Evolutionary conservation across 345 rosid genomes (phyloP).

Genomic region (Crucihimalaya himalaica): DNA sequence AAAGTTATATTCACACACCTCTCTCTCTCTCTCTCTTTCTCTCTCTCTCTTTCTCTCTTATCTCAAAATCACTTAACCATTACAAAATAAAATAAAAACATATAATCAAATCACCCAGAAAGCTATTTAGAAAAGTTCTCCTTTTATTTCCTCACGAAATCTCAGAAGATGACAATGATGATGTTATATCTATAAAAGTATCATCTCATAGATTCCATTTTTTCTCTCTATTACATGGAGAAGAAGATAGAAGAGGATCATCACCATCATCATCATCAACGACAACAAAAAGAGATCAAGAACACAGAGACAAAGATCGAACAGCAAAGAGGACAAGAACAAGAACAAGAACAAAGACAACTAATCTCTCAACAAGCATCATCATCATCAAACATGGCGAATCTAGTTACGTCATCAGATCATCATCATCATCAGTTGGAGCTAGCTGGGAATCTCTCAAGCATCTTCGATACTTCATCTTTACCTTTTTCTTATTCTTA

Average conservation of each 20-base stretch:
- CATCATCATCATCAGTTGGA: constrained; percentile 45
- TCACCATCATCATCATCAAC: constrained; percentile 11
- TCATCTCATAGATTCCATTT: constrained; percentile 24
- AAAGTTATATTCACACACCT: constrained; percentile 60
- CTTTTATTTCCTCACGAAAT: constrained; percentile 14
- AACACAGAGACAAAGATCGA: constrained; percentile 32
- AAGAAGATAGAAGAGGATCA: constrained; percentile 21
- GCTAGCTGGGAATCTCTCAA: constrained; percentile 43
- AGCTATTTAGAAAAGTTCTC: constrained; percentile 36
- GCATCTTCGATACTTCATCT: constrained; percentile 66
- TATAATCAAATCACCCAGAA: constrained; percentile 30
- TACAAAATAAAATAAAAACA: constrained; percentile 32
- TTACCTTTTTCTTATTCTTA: constrained; percentile 40
- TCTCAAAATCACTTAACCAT: constrained; percentile 31
- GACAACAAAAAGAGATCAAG: constrained; percentile 18
- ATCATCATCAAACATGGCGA: constrained; percentile 45
- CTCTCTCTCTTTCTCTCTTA: constrained; percentile 15
- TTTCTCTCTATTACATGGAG: constrained; percentile 28
- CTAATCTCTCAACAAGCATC: constrained; percentile 31
- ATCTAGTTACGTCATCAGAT: constrained; percentile 42
- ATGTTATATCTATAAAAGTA: constrained; percentile 34
- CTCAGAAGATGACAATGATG: constrained; percentile 36
- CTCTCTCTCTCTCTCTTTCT: constrained; percentile 36
- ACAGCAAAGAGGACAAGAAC: constrained; percentile 12
- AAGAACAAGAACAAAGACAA: constrained; percentile 7